phyloP scores from a whole-genome alignment of 306 rosid genomes.

The Fagus crenata region DNA sequence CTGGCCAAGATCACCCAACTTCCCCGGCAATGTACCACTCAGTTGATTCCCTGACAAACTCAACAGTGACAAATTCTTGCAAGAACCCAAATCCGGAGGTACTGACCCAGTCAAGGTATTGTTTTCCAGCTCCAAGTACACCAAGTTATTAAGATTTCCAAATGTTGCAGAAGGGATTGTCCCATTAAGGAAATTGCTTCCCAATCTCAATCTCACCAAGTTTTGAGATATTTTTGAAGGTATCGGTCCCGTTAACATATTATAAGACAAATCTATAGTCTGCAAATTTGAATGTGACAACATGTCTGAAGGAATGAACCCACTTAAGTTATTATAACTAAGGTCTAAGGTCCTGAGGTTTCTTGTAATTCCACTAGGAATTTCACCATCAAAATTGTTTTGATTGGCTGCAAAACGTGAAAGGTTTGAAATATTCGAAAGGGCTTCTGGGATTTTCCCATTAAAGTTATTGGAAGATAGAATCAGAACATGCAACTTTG shows the following conservation, averaged over 20 bases:
- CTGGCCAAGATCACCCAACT: constrained; percentile 46
- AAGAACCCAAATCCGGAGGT: constrained; percentile 49
- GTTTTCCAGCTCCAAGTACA: constrained; percentile 63
- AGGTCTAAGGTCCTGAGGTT: constrained; percentile 58
- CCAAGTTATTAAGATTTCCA: constrained; percentile 19
- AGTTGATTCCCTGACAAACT: constrained; percentile 59
- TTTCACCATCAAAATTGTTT: constrained; percentile 42
- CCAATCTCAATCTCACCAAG: constrained; percentile 69
- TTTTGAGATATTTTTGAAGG: constrained; percentile 45
- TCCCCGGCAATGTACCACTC: constrained; percentile 46
- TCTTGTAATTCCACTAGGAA: constrained; percentile 55
- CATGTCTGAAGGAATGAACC: constrained; percentile 51
- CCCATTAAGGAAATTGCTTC: constrained; percentile 51
- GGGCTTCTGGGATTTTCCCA: constrained; percentile 51
- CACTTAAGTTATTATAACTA: constrained; percentile 47
- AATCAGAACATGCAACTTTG: constrained; percentile 57
- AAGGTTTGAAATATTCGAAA: constrained; percentile 43
- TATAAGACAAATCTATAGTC: constrained; percentile 64
- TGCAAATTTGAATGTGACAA: constrained; percentile 41
- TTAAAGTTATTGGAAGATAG: constrained; percentile 50
- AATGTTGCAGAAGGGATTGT: constrained; percentile 34
- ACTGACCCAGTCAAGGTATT: constrained; percentile 49
- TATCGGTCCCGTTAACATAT: constrained; percentile 42
- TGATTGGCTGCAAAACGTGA: constrained; percentile 63
- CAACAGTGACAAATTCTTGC: constrained; percentile 55